Evolutionary conservation across 2,329 filamentous ascomycete genomes (phyloP), one percentile per base, ranked within the genome.

Genomic region (Huntiella savannae): DNA sequence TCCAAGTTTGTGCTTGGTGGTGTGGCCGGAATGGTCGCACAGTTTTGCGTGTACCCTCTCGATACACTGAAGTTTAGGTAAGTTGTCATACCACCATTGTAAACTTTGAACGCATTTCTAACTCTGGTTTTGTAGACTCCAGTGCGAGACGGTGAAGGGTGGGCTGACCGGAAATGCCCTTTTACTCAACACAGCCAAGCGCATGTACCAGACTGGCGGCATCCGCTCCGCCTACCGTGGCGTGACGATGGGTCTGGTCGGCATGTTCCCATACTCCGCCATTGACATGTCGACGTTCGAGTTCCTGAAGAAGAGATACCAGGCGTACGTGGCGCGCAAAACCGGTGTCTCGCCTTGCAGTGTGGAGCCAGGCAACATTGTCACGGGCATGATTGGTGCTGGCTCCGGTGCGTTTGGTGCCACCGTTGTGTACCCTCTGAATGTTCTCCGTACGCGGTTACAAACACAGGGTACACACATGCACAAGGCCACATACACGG

Each of bases 251-350:
- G 91, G 91, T 12, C 70, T 98, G 3, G 65, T 95, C 43, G 91
- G 91, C 59, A 95, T 96, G 77, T 98, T 98, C 56, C 91, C 91
- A 0, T 98, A 96, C 60, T 88, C 86, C 37, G 91, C 91, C 43
- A 92, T 98, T 57, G 91, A 98, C 58, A 79, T 98, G 56, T 85
- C 84, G 53, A 94, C 85, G 0, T 98, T 96, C 57, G 91, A 98
- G 63, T 77, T 91, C 50, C 71, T 95, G 51, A 98, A 98, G 63
- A 75, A 73, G 41, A 69, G 69, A 5, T 76, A 92, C 52, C 73
- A 80, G 33, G 64, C 64, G 3, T 78, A 79, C 52, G 82, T 85
- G 56, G 82, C 85, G 10, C 76, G 73, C 49, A 63, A 70, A 33
- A 63, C 73, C 7, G 75, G 78, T 38, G 77, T 82, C 53, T 79